Evolutionary conservation across 768 basidiomycete species (phyloP).

Genomic region (Rossbeevera mucosa): DNA sequence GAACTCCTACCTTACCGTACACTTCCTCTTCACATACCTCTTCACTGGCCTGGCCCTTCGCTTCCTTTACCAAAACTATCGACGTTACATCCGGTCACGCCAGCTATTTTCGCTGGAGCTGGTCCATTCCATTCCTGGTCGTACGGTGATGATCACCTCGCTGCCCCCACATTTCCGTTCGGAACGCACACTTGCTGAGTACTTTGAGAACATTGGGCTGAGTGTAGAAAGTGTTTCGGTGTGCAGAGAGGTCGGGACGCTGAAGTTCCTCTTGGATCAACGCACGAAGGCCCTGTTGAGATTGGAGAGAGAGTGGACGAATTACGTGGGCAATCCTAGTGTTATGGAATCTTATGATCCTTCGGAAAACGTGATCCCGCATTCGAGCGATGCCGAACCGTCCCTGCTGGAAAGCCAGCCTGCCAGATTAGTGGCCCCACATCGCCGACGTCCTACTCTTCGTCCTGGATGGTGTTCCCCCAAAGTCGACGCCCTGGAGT

Average conservation of each 20-base stretch:
- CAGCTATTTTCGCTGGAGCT: conserved; percentile 94
- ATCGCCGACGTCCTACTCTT: conserved; percentile 70
- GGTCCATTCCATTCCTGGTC: conserved; percentile 89
- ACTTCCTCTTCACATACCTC: conserved; percentile 90
- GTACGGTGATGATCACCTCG: conserved; percentile 84
- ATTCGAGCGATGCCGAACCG: conserved; percentile 46
- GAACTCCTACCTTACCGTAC: conserved; percentile 81
- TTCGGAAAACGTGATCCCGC: conserved; percentile 47
- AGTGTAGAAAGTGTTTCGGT: conserved; percentile 91
- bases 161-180: conserved; percentile 82
- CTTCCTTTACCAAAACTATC: conserved; percentile 86
- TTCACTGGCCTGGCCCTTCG: conserved; percentile 85
- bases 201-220: conserved; percentile 86
- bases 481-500: conserved; percentile 87
- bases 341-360: conserved; percentile 78
- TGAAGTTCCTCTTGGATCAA: conserved; percentile 69
- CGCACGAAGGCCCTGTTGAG: conserved; percentile 76
- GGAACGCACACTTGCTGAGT: conserved; percentile 83
- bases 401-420: conserved; percentile 51
- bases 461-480: conserved; percentile 68
- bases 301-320: conserved; percentile 82
- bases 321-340: conserved; percentile 93
- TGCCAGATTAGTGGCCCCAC: conserved; percentile 64
- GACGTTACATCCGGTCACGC: conserved; percentile 80
- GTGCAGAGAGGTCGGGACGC: conserved; percentile 72